These are phyloP conservation scores for Moringa oleifera DNA, from an alignment of 345 rosid species.

Conservation along the genomic window DNA sequence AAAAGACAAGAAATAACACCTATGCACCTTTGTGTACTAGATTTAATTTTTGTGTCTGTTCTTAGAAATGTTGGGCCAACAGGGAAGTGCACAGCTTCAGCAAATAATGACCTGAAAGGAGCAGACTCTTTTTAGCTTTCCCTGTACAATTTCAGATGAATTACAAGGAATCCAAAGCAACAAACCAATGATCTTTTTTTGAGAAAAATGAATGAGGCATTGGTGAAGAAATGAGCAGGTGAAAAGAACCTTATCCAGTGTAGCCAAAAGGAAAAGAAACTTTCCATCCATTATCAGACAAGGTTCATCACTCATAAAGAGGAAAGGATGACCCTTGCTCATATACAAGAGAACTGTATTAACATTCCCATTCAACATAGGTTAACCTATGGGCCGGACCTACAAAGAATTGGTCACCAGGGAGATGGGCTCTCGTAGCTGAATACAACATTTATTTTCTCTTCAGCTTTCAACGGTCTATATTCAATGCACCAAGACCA, in stretches of 20 bases:
- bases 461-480: too few relatives aligned
- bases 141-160: background rate
- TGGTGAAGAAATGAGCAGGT: background rate
- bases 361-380: too few relatives aligned
- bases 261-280: background rate
- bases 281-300: background rate
- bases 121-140: background rate
- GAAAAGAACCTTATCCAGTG: background rate
- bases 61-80: background rate
- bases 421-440: too few relatives aligned
- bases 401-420: too few relatives aligned
- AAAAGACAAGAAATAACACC: slow-evolving; percentile 34
- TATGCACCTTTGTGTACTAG: background rate
- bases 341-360: too few relatives aligned
- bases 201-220: background rate
- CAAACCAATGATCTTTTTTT: too few relatives aligned
- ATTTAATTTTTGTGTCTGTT: background rate
- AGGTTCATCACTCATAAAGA: too few relatives aligned
- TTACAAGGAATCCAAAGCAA: too few relatives aligned
- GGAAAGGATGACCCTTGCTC: too few relatives aligned
- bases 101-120: slow-evolving; percentile 5
- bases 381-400: too few relatives aligned
- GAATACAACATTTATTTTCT: too few relatives aligned
- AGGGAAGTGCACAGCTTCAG: background rate
- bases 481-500: too few relatives aligned